Base-by-base conservation (phyloP, 306 rosid species). In the Argentina anserina region DNA sequence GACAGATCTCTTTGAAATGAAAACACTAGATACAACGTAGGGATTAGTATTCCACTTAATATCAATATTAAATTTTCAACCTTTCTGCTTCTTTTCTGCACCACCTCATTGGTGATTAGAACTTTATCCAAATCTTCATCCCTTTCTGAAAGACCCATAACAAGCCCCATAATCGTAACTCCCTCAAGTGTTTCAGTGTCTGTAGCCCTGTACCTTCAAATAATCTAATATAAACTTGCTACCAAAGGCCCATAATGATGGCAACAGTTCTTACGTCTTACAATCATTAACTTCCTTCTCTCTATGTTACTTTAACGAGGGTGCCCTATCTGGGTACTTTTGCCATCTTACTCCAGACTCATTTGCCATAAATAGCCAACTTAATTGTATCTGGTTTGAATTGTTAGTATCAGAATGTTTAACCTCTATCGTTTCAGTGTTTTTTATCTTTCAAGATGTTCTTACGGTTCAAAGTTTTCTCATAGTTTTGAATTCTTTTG, bases 401-500 rank as follows among this genome's bases (percentile, higher is more conserved):
- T 49, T 50, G 21, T 18, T 55, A 31, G 60, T 69, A 49, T 4
- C 15, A 59, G 65, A 29, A 36, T 21, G 49, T 46, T 17, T 65
- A 11, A 49, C 1, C 1, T 69, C 18, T 25, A 42, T 6, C 62
- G 6, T 69, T 49, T 34, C 31, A 49, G 13, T 47, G 45, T 36
- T 13, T 69, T 15, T 6, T 59, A 67, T 67, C 29, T n/a, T 60
- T 37, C 55, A 69, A 56, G 26, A 67, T 75, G 52, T 74, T 21
- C 69, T 21, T 42, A 50, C 72, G 43, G 28, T 56, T 79, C 77
- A 77, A 86, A 64, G 71, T 78, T 33, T 49, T 69, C 75, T 47
- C 70, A 65, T 42, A 37, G 67, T 59, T 83, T 82, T 84, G 42
- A 74, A 78, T 71, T 77, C 71, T 59, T 78, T 67, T 85, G 75